Conservation (phyloP, 2,329 filamentous ascomycete genomes). For the Venturia effusa region DNA sequence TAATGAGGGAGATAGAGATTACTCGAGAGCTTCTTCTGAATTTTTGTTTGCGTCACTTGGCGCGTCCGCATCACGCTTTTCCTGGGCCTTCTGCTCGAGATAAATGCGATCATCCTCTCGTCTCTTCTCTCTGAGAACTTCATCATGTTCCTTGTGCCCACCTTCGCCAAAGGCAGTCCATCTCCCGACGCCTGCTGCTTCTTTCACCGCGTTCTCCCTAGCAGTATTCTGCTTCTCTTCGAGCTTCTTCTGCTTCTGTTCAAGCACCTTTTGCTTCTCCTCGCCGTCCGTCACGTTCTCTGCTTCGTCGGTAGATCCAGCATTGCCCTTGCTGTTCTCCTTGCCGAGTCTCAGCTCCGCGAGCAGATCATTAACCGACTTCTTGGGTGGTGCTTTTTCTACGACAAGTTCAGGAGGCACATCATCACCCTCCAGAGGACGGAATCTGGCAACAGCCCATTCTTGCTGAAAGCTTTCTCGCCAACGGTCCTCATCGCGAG, state of each 20-base stretch:
- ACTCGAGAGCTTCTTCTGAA: background rate
- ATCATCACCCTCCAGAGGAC: conserved; percentile 17
- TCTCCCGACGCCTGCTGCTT: background rate
- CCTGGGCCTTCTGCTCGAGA: background rate
- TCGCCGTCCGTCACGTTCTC: background rate
- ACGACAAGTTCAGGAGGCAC: conserved; percentile 16
- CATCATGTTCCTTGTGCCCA: background rate
- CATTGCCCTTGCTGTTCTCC: background rate
- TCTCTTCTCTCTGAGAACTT: background rate
- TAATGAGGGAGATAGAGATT: background rate
- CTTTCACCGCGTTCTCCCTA: background rate
- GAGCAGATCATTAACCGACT: conserved; percentile 21
- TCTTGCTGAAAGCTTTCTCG: conserved; percentile 16
- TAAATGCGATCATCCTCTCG: background rate
- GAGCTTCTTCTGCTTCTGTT: background rate
- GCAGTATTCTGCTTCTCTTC: background rate
- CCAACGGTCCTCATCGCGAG: conserved; percentile 17
- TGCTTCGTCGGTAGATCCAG: background rate
- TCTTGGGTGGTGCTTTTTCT: conserved; percentile 14
- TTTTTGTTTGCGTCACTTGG: background rate
- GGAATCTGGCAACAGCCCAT: conserved; percentile 24
- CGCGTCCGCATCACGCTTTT: background rate
- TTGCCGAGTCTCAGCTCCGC: conserved; percentile 16
- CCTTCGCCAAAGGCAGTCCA: background rate
- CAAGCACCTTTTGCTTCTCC: background rate